These are phyloP conservation scores for Cadophora gregata DNA, from an alignment of 2,329 filamentous ascomycete genomes.

Conservation along the genomic window DNA sequence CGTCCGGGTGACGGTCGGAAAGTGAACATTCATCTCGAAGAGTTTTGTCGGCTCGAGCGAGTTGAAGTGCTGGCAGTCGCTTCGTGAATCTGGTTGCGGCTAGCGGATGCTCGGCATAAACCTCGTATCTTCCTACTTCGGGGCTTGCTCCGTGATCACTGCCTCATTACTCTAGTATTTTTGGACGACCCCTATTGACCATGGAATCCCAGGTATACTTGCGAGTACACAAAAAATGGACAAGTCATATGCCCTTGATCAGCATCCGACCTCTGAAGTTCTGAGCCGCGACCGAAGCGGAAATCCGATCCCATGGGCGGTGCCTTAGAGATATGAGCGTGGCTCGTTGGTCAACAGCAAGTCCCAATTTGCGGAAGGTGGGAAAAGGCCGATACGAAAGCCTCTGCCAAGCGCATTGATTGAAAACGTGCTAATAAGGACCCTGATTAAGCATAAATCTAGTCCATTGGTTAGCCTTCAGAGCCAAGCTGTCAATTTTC, in stretches of 20 bases:
- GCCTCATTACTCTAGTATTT: neutral
- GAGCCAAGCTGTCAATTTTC: neutral
- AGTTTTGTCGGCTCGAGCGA: neutral
- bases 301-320: neutral
- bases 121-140: constrained; percentile 10
- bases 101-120: constrained; percentile 1
- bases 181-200: neutral
- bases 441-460: constrained; percentile 3
- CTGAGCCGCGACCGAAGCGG: neutral
- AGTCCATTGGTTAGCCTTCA: neutral
- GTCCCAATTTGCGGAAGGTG: neutral
- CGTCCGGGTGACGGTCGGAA: neutral
- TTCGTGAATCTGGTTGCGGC: neutral
- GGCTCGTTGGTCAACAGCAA: neutral
- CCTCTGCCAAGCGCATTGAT: neutral
- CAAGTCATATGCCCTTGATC: neutral
- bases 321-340: neutral
- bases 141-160: neutral
- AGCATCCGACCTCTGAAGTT: neutral
- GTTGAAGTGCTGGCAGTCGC: constrained; percentile 8
- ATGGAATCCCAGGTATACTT: no score
- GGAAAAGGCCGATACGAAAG: neutral
- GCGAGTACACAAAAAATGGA: no score
- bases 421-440: neutral
- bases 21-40: neutral